Evolutionary conservation across 352 stramenopile genomes (phyloP).

Genomic region (Hyaloperonospora arabidopsidis): DNA sequence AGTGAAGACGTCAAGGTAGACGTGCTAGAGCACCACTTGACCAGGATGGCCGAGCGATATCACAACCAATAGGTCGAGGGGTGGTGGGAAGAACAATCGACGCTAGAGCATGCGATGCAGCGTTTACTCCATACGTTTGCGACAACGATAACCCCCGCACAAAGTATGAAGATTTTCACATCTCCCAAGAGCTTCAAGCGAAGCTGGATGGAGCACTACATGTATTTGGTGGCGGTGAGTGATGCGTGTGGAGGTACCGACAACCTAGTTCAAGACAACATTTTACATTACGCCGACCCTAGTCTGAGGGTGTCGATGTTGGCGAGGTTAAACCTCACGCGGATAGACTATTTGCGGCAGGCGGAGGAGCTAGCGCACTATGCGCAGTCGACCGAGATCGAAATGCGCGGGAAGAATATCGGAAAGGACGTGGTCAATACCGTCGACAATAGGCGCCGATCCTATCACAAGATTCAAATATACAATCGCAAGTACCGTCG

Average conservation of each 20-base stretch:
- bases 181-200: background rate
- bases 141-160: background rate
- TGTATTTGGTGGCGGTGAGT: background rate
- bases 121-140: background rate
- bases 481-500: no score
- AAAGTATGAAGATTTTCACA: no score
- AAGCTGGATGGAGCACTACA: background rate
- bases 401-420: background rate
- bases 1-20: background rate
- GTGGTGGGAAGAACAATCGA: background rate
- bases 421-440: background rate
- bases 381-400: conserved; percentile 1
- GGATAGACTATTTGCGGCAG: conserved; percentile 2
- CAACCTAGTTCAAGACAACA: background rate
- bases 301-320: conserved; percentile 9
- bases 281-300: background rate
- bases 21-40: background rate
- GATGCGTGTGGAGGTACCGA: background rate
- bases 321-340: conserved; percentile 1
- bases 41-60: background rate
- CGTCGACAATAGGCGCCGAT: background rate
- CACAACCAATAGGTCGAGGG: background rate
- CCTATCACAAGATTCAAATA: background rate
- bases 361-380: background rate
- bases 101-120: background rate